Percentiles rank a stretch among this genome's conserved stretches.
Evolutionary conservation across 257 asterid genomes (phyloP).

Genomic region (Nyctanthes arbortristis): DNA sequence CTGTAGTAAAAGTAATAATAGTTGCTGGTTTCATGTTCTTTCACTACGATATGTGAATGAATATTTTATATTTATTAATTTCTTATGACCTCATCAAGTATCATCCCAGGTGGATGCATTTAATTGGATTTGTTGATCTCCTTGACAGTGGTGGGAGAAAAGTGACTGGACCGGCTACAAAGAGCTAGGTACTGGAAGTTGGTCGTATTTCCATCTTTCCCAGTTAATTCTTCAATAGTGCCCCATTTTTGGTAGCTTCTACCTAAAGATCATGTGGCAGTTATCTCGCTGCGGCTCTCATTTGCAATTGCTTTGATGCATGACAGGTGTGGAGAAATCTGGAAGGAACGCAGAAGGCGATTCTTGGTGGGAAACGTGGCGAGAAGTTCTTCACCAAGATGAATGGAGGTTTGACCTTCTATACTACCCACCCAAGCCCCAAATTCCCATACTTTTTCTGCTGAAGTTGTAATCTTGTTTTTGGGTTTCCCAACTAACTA

Average conservation of each 20-base stretch:
- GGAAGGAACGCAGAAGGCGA: conserved; percentile 95
- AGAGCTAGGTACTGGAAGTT: conserved; percentile 75
- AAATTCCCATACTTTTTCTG: background rate
- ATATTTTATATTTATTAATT: conserved; percentile 26
- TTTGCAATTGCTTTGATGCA: conserved; percentile 15
- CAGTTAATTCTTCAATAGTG: background rate
- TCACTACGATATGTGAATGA: background rate
- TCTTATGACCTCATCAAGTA: conserved; percentile 65
- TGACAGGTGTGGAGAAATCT: conserved; percentile 93
- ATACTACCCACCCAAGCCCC: background rate
- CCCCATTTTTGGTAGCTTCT: background rate
- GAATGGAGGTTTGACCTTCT: conserved; percentile 87
- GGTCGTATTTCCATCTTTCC: conserved; percentile 16
- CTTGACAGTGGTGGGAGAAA: conserved; percentile 99
- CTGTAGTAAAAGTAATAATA: background rate
- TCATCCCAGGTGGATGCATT: conserved; percentile 96
- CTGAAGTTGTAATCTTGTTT: background rate
- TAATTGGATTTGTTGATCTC: conserved; percentile 95
- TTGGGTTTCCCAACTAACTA: background rate
- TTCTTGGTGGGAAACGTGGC: conserved; percentile 99
- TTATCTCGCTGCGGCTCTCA: conserved; percentile 22
- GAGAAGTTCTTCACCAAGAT: conserved; percentile 95
- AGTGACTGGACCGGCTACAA: conserved; percentile 99
- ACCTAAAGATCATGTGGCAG: background rate
- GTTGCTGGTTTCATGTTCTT: background rate